Conservation (phyloP, 139 green algal species). For the Picochlorum sp. region DNA sequence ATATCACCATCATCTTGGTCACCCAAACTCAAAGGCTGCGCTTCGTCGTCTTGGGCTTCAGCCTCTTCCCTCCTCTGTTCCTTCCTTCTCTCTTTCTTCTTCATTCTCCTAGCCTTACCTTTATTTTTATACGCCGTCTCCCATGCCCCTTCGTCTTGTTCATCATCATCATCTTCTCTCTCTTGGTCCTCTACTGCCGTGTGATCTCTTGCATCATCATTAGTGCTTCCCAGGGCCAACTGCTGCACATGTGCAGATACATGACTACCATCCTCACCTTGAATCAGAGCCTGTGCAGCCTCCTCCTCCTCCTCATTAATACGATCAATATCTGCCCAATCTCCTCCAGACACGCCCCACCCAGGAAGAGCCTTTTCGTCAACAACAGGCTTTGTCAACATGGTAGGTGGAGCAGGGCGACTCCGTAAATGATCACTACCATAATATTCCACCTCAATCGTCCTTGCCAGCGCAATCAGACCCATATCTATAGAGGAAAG, state of each 20-base stretch:
- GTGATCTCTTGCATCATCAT: conserved; percentile 4
- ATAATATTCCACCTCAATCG: conserved; percentile 61
- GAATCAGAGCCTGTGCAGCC: conserved; percentile 22
- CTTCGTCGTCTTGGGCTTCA: conserved; percentile 7
- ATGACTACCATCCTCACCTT: conserved; percentile 16
- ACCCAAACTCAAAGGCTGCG: conserved; percentile 9
- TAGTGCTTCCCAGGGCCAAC: conserved; percentile 22
- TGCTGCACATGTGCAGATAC: conserved; percentile 29
- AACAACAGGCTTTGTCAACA: conserved; percentile 13
- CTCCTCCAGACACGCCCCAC: conserved; percentile 59
- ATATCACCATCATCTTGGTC: conserved; percentile 2
- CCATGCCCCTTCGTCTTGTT: conserved; percentile 35
- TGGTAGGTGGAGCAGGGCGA: conserved; percentile 24
- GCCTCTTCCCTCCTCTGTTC: not conserved
- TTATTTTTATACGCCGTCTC: conserved; percentile 35
- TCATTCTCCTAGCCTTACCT: conserved; percentile 23
- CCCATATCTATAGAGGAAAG: conserved; percentile 73
- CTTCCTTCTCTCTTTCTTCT: conserved; percentile 6
- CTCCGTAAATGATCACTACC: conserved; percentile 48
- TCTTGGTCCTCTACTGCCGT: conserved; percentile 9
- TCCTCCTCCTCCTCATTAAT: conserved; percentile 49
- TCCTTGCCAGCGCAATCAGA: conserved; percentile 73
- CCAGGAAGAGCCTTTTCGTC: conserved; percentile 51
- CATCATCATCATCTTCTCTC: conserved; percentile 6
- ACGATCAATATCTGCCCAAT: conserved; percentile 70